Evolutionary conservation across 768 basidiomycete species (phyloP), one percentile per base, ranked within the genome.

Genomic region (Auriculariales sp.): DNA sequence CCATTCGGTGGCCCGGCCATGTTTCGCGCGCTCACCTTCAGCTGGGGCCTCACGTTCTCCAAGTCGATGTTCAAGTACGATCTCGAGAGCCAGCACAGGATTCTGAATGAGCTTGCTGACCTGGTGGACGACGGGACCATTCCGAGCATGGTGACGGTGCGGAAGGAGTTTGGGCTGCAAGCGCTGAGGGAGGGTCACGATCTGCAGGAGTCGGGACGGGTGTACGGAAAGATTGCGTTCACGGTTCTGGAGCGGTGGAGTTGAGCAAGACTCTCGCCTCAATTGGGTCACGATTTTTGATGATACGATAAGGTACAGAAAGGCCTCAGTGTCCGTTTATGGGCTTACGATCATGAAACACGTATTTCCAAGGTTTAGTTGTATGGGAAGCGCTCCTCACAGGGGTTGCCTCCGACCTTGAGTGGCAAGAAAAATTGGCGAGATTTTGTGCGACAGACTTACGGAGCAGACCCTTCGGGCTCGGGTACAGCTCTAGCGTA

Each of bases 401-500:
- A n/a, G n/a, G n/a, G n/a, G n/a, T n/a, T n/a, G n/a, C n/a, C n/a
- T n/a, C n/a, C n/a, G n/a, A n/a, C n/a, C n/a, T n/a, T n/a, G n/a
- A n/a, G n/a, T n/a, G n/a, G n/a, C n/a, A n/a, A n/a, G n/a, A 50
- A n/a, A 50, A 45, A 34, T 42, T 42, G 24, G 17, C 46, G 22
- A 52, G 46, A 31, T 52, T 52, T 14, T n/a, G 28, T 9, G 25
- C 42, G 19, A 52, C n/a, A 14, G 47, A 17, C 19, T 31, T 44
- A 14, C 46, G 32, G 1, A 52, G 34, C 3, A 15, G 28, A 15
- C 51, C 51, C 11, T 17, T 49, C 10, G 51, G 51, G 28, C 42
- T 48, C 17, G 51, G 51, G 31, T 52, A 52, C 47, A 48, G 47
- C 22, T 27, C 30, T 10, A 44, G 12, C 14, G 47, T 35, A 28